Conservation (phyloP, 352 stramenopile genomes). For the Lagenidium giganteum region DNA sequence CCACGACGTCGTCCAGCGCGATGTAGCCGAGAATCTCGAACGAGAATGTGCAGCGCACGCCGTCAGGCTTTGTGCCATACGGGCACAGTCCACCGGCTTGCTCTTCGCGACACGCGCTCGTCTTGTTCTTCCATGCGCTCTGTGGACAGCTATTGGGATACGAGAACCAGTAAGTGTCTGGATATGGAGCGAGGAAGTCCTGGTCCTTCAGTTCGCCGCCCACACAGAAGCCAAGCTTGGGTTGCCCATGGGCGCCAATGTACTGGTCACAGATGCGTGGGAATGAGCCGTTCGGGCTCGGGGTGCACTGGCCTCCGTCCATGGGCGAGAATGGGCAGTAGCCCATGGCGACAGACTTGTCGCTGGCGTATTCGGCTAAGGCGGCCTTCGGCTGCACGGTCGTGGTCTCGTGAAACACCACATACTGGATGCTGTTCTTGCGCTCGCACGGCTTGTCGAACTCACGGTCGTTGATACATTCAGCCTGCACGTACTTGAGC, state of each 20-base stretch:
- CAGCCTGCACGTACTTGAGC: constrained; percentile 14
- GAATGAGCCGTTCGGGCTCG: constrained; percentile 25
- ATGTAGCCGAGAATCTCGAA: constrained; percentile 68
- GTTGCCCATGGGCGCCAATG: constrained; percentile 31
- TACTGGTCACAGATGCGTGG: constrained; percentile 47
- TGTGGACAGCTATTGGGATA: constrained; percentile 68
- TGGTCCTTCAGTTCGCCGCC: constrained; percentile 32
- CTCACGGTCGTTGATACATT: constrained; percentile 28
- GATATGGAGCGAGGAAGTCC: constrained; percentile 61
- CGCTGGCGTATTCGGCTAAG: constrained; percentile 20
- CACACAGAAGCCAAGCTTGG: constrained; percentile 44
- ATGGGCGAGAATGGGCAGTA: constrained; percentile 20
- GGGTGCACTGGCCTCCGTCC: constrained; percentile 15
- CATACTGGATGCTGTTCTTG: constrained; percentile 37
- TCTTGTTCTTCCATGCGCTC: constrained; percentile 37
- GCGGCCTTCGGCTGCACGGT: constrained; percentile 24
- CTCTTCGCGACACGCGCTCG: constrained; percentile 22
- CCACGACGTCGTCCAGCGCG: constrained; percentile 56
- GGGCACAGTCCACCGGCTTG: constrained; percentile 40
- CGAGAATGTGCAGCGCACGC: constrained; percentile 52
- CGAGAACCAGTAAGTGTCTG: constrained; percentile 77
- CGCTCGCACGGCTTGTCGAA: no score
- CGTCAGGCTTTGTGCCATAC: constrained; percentile 44
- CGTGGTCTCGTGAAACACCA: constrained; percentile 37
- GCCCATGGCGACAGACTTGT: constrained; percentile 13